phyloP scores from a whole-genome alignment of 225 moss, liverwort and hornwort genomes.

The Polytrichum formosum region DNA sequence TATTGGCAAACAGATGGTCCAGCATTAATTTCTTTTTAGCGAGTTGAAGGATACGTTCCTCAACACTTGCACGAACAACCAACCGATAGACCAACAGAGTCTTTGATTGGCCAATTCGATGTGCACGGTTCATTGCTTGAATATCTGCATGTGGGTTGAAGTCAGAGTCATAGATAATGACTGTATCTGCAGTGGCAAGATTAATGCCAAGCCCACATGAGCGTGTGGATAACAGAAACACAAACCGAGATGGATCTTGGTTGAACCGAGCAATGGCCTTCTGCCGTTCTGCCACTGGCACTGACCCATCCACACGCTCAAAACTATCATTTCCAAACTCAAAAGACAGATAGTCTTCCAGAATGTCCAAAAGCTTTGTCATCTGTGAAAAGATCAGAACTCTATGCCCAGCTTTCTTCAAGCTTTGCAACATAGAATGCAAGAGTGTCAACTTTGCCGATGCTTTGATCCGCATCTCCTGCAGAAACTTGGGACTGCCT shows the following conservation, averaged over 20 bases:
- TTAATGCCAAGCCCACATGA: constrained; percentile 77
- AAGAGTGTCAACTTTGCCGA: constrained; percentile 83
- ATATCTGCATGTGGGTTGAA: constrained; percentile 81
- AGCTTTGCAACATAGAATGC: constrained; percentile 76
- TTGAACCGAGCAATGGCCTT: constrained; percentile 74
- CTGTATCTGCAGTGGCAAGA: constrained; percentile 78
- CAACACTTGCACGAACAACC: constrained; percentile 73
- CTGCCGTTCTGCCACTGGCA: constrained; percentile 60
- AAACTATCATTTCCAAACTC: constrained; percentile 69
- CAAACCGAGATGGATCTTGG: constrained; percentile 81
- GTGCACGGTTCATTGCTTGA: constrained; percentile 83
- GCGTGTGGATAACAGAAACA: constrained; percentile 71
- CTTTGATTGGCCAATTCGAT: constrained; percentile 66
- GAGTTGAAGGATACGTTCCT: constrained; percentile 82
- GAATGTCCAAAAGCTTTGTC: constrained; percentile 75
- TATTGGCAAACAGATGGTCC: constrained; percentile 66
- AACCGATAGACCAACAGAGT: constrained; percentile 74
- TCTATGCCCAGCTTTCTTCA: constrained; percentile 71
- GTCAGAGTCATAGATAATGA: constrained; percentile 90
- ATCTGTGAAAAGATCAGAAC: constrained; percentile 80
- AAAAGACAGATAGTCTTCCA: constrained; percentile 68
- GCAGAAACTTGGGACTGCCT: constrained; percentile 57
- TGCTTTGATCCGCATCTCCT: constrained; percentile 84
- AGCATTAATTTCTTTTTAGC: constrained; percentile 64
- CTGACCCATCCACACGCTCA: constrained; percentile 76